Base-by-base conservation (phyloP, 2,329 filamentous ascomycete species). In the Colletotrichum shisoi region DNA sequence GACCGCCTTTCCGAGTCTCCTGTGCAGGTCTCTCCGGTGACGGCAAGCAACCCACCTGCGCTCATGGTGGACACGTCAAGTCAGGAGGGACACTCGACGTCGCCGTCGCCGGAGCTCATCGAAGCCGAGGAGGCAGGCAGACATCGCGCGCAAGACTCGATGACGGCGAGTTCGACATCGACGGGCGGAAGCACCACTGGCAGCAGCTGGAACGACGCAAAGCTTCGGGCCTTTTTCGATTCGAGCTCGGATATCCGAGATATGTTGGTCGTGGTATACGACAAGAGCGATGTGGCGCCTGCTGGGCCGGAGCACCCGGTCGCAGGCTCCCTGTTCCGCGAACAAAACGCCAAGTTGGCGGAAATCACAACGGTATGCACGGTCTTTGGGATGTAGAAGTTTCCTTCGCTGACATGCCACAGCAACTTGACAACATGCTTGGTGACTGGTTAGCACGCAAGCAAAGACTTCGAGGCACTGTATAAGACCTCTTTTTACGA, bases 161-260 rank as follows among this genome's bases (percentile, higher is more conserved):
- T 80, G 57, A 81, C 84, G 19, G 84, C 85, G 42, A 67, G 65
- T 56, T 85, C 86, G 24, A 84, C 82, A 4, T 84, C 86, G 34
- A 69, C 71, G 7, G 62, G 69, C 11, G 66, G 67, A 52, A 53
- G 84, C 85, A 27, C 82, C 85, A 17, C 82, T 83, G 17, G 84
- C 85, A 21, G 84, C 31, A 87, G 88, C 0, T 99, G 95, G 95
- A 94, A 93, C 69, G 94, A 98, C 77, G 84, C 88, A 63, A 92
- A 89, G 72, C 85, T 99, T 34, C 88, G 93, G 67, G 90, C 91
- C 15, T 99, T 97, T 79, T 91, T 98, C 73, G 94, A 98, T 71
- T 93, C 95, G 71, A 89, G 92, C 68, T 89, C 89, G 40, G 93
- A 97, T 70, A 93, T 99, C 71, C 88, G 92, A 57, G 94, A 99